These are phyloP conservation scores for Gryganskiella cystojenkinii DNA, from an alignment of 192 early-diverging fungal species.

Conservation along the genomic window DNA sequence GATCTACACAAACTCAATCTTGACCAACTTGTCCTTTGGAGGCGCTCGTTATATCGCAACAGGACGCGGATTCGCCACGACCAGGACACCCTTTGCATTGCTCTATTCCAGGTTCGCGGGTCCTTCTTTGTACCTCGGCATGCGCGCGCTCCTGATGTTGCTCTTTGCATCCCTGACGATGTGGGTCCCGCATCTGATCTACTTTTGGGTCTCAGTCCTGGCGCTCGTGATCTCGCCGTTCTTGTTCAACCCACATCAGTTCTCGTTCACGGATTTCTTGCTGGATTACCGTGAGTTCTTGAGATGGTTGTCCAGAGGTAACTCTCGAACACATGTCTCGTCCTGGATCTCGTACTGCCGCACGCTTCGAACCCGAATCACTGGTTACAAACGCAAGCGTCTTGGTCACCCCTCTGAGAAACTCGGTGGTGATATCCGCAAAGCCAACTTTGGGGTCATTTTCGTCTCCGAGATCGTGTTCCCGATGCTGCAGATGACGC, in stretches of 20 bases:
- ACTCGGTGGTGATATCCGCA: slow-evolving; percentile 68
- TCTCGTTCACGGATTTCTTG: slow-evolving; percentile 81
- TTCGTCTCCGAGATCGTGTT: slow-evolving; percentile 78
- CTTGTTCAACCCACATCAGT: slow-evolving; percentile 92
- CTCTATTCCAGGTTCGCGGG: slow-evolving; percentile 82
- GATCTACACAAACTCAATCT: slow-evolving; percentile 83
- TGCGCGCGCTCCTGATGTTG: slow-evolving; percentile 75
- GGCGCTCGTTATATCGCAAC: slow-evolving; percentile 89
- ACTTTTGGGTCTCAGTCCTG: slow-evolving; percentile 86
- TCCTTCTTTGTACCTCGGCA: slow-evolving; percentile 81
- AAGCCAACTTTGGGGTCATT: slow-evolving; percentile 74
- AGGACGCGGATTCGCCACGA: slow-evolving; percentile 87
- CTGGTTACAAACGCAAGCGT: slow-evolving; percentile 82
- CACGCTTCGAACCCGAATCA: slow-evolving; percentile 75
- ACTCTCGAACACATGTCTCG: slow-evolving; percentile 76
- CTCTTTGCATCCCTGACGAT: slow-evolving; percentile 78
- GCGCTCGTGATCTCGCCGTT: slow-evolving; percentile 85
- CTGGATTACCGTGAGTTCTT: slow-evolving; percentile 85
- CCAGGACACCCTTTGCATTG: slow-evolving; percentile 76
- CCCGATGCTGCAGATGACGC: slow-evolving; percentile 69
- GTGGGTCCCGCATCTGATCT: slow-evolving; percentile 77
- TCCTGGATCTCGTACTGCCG: slow-evolving; percentile 86
- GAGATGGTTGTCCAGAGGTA: slow-evolving; percentile 85
- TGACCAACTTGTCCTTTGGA: slow-evolving; percentile 83
- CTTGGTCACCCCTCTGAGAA: slow-evolving; percentile 73